Evolutionary conservation across 345 rosid genomes (phyloP).

Genomic region (Schrenkiella parvula): DNA sequence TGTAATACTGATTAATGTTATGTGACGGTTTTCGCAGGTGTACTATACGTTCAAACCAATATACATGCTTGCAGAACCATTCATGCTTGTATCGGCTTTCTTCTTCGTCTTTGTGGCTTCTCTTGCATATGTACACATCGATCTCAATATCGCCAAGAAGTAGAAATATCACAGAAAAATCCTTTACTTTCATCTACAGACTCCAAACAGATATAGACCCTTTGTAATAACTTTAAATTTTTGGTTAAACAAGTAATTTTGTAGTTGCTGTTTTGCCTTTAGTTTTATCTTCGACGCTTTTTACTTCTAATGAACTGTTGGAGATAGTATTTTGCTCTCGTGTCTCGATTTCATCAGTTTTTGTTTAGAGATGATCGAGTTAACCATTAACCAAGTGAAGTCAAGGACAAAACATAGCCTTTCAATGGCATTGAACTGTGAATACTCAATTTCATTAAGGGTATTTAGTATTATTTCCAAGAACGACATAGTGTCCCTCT

Average conservation of each 20-base stretch:
- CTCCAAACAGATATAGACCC: conserved; percentile 2
- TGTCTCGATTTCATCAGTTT: neutral
- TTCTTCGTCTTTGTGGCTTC: conserved; percentile 75
- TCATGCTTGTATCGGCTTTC: conserved; percentile 72
- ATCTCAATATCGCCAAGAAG: conserved; percentile 55
- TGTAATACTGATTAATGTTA: neutral
- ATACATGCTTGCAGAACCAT: conserved; percentile 98
- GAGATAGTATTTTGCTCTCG: neutral
- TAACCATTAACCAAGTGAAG: no score
- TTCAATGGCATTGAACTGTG: no score
- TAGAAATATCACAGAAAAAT: conserved; percentile 22
- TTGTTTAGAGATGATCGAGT: neutral
- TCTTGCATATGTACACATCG: conserved; percentile 73
- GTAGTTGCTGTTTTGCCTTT: conserved; percentile 3
- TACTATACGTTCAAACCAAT: conserved; percentile 87
- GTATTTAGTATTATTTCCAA: no score
- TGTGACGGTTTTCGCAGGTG: conserved; percentile 48
- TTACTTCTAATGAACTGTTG: neutral
- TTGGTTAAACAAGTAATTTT: conserved; percentile 6
- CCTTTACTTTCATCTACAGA: conserved; percentile 3
- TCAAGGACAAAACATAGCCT: no score
- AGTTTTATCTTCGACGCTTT: conserved; percentile 14
- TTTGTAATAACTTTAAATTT: neutral
- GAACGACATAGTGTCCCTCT: no score
- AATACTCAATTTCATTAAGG: no score